Evolutionary conservation across 352 stramenopile genomes (phyloP), one percentile per base, ranked within the genome.

Genomic region (Phytophthora lateralis): DNA sequence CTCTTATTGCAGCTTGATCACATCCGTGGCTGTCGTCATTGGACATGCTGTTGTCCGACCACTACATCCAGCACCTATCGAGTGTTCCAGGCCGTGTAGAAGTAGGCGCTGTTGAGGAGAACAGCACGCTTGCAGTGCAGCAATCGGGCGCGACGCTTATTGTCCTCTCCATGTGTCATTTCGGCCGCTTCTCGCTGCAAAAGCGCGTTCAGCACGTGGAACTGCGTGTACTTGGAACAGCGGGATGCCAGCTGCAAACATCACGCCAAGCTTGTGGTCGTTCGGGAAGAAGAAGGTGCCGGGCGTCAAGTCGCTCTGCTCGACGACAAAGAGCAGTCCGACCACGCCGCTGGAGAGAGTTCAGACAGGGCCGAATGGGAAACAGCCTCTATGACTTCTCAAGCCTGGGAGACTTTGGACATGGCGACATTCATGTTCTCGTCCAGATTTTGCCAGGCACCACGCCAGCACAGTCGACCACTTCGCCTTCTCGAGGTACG

Each of bases 41-140:
- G n/a, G n/a, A n/a, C n/a, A n/a, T n/a, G n/a, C n/a, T n/a, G n/a
- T n/a, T n/a, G n/a, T n/a, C n/a, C n/a, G n/a, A n/a, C n/a, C n/a
- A n/a, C n/a, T n/a, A n/a, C 18, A 26, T 34, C 14, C 17, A 47
- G n/a, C 30, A 26, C 69, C 37, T 56, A 92, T 76, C 85, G 71
- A 39, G 78, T 82, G 56, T 95, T 95, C 82, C 81, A 95, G 15
- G 83, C 85, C n/a, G 85, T 88, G 65, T 95, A 93, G 55, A 88
- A 95, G 63, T 95, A 83, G 27, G 83, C 83, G 30, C 71, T 88
- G 44, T 93, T 82, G 38, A 93, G 76, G 51, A 95, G 55, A 58
- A 93, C 76, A 5, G 75, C 79, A 8, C 83, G 78, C 6, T 81
- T 86, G 59, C 73, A 81, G 30, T 77, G 63, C 38, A 87, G 48